Evolutionary conservation across 345 rosid species (phyloP).

Genomic region (Syzygium aqueum): DNA sequence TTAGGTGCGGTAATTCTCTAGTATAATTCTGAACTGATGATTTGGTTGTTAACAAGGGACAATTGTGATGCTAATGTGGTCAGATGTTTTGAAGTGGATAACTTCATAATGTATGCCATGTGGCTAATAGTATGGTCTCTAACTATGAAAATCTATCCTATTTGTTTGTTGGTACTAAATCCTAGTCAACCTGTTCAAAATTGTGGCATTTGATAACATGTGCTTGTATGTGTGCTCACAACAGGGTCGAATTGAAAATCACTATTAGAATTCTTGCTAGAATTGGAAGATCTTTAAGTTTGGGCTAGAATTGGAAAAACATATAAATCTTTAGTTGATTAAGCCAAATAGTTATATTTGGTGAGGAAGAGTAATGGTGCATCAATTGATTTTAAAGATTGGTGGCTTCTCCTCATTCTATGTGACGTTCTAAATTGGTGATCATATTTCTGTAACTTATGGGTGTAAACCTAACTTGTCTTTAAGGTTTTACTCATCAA

Average conservation of each 20-base stretch:
- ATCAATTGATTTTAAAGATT: background rate
- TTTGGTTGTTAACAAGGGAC: background rate
- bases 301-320: background rate
- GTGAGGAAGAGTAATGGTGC: background rate
- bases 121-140: background rate
- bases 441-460: background rate
- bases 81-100: background rate
- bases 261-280: background rate
- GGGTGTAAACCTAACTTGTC: background rate
- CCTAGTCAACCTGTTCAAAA: background rate
- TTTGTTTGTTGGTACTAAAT: background rate
- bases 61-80: background rate
- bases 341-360: background rate
- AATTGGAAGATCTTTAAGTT: background rate
- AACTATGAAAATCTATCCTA: background rate
- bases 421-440: background rate
- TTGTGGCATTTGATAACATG: background rate
- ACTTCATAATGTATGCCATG: background rate
- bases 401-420: background rate
- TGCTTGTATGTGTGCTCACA: background rate
- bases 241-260: background rate
- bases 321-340: background rate
- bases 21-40: background rate
- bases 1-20: background rate
- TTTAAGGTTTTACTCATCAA: background rate